Percentiles rank a stretch among this genome's conserved stretches.
These are phyloP conservation scores for Alternaria ethzedia DNA, from an alignment of 2,329 filamentous ascomycete species.

Conservation along the genomic window DNA sequence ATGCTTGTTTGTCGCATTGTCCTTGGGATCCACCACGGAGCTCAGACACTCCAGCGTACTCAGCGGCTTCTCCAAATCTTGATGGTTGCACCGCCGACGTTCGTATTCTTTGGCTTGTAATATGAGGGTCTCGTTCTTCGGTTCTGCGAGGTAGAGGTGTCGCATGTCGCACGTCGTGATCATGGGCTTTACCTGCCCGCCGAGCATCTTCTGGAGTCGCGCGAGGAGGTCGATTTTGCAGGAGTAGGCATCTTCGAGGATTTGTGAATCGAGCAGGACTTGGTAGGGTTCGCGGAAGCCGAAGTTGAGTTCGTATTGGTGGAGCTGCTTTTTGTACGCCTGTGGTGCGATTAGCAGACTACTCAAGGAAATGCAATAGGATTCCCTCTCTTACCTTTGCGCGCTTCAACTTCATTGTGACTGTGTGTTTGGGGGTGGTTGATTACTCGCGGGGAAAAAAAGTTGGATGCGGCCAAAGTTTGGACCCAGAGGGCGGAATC, in stretches of 20 bases:
- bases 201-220: slow-evolving; percentile 79
- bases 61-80: slow-evolving; percentile 74
- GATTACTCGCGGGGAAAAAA: slow-evolving; percentile 16
- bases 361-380: too few relatives aligned
- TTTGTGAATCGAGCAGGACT: slow-evolving; percentile 75
- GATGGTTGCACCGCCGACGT: slow-evolving; percentile 78
- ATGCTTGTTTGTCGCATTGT: slow-evolving; percentile 73
- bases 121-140: slow-evolving; percentile 66
- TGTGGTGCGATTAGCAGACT: slow-evolving; percentile 58
- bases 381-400: slow-evolving; percentile 26
- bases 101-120: slow-evolving; percentile 77
- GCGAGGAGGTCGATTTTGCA: slow-evolving; percentile 87
- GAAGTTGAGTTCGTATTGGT: slow-evolving; percentile 85
- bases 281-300: slow-evolving; percentile 95
- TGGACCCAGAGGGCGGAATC: slow-evolving; percentile 10
- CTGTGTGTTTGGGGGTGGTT: slow-evolving; percentile 7
- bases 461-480: slow-evolving; percentile 16
- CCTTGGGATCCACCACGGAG: slow-evolving; percentile 80
- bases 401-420: slow-evolving; percentile 43
- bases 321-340: slow-evolving; percentile 90
- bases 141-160: slow-evolving; percentile 71
- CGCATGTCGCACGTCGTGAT: slow-evolving; percentile 83
- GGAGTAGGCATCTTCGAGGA: slow-evolving; percentile 78
- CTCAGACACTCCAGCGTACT: slow-evolving; percentile 72
- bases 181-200: slow-evolving; percentile 85